These are phyloP conservation scores for Geum urbanum DNA, from an alignment of 306 rosid genomes.

Conservation along the genomic window DNA sequence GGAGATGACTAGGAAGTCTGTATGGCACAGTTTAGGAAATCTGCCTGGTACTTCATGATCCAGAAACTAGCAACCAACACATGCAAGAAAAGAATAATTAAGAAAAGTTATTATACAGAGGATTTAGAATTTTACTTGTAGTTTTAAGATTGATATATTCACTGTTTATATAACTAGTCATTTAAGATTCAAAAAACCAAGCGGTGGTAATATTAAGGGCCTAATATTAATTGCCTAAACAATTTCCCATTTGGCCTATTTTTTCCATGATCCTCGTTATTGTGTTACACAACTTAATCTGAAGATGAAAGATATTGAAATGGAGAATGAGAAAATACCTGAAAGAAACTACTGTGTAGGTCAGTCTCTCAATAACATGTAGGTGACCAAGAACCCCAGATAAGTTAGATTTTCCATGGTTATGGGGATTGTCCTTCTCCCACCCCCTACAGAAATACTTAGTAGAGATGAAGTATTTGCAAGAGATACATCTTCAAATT, in stretches of 20 bases:
- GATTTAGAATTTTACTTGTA: too few relatives aligned
- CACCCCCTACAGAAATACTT: conserved; percentile 6
- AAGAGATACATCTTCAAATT: conserved; percentile 15
- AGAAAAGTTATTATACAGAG: background rate
- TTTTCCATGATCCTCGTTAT: background rate
- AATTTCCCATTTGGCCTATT: background rate
- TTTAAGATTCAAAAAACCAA: background rate
- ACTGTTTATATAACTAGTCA: background rate
- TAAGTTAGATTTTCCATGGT: conserved; percentile 8
- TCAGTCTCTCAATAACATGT: conserved; percentile 9
- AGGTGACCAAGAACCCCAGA: conserved; percentile 20
- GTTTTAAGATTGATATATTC: too few relatives aligned
- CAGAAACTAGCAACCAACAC: conserved; percentile 19
- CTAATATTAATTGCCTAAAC: background rate
- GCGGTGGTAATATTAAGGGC: background rate
- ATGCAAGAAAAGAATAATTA: conserved; percentile 8
- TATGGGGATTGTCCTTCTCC: background rate
- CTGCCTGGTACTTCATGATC: background rate
- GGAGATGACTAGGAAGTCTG: conserved; percentile 21
- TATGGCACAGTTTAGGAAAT: conserved; percentile 8
- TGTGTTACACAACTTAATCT: background rate
- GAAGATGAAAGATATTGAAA: background rate
- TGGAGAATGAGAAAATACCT: background rate
- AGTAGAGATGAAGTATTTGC: conserved; percentile 13
- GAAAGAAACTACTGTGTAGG: conserved; percentile 9